Percentiles rank a stretch among this genome's conserved stretches.
phyloP scores from a whole-genome alignment of 192 early-diverging fungal genomes.

The Entomortierella chlamydospora region DNA sequence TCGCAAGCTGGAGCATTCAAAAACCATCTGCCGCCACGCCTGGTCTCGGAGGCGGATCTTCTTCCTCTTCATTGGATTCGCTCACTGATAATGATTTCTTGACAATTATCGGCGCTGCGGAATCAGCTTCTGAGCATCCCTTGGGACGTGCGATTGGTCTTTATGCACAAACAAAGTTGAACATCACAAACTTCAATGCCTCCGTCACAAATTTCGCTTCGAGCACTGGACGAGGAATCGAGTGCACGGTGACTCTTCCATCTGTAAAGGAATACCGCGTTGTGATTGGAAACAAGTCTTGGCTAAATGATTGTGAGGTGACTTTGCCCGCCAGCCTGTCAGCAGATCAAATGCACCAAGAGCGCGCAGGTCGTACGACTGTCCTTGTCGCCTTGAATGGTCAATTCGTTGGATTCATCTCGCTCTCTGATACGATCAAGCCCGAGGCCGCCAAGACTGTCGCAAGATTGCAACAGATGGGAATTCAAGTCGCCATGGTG shows the following conservation, averaged over 20 bases:
- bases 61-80: slow-evolving; percentile 9
- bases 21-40: not conserved
- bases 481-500: slow-evolving; percentile 87
- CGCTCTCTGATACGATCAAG: slow-evolving; percentile 88
- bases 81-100: slow-evolving; percentile 66
- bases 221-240: slow-evolving; percentile 76
- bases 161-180: slow-evolving; percentile 63
- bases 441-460: slow-evolving; percentile 81
- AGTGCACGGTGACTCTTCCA: slow-evolving; percentile 62
- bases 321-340: slow-evolving; percentile 55
- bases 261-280: slow-evolving; percentile 53
- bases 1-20: slow-evolving; percentile 62
- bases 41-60: not conserved
- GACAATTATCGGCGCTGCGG: slow-evolving; percentile 80
- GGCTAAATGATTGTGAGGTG: slow-evolving; percentile 64
- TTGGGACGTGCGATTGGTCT: slow-evolving; percentile 82
- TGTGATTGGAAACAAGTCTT: slow-evolving; percentile 80
- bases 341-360: slow-evolving; percentile 61
- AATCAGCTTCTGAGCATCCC: slow-evolving; percentile 90
- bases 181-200: slow-evolving; percentile 52
- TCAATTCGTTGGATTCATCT: slow-evolving; percentile 72
- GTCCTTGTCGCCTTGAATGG: slow-evolving; percentile 79
- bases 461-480: slow-evolving; percentile 77
- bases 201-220: slow-evolving; percentile 72
- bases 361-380: slow-evolving; percentile 80